Evolutionary conservation across 805 yeast species (phyloP).

Genomic region (Babjeviella inositovora): DNA sequence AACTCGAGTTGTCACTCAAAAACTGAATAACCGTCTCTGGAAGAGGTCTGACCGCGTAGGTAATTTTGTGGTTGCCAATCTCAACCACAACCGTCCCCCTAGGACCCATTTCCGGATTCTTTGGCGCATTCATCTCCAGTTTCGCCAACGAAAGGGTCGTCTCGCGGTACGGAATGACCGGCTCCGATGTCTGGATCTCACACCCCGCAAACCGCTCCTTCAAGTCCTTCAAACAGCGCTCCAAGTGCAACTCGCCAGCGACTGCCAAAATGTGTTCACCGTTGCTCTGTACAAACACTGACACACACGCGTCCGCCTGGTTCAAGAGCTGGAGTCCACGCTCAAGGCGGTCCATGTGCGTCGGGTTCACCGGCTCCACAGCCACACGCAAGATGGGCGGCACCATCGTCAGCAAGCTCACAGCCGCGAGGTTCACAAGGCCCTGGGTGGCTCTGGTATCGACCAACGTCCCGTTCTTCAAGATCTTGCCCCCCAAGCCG

Average conservation of each 20-base stretch:
- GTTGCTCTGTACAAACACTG: conserved; percentile 67
- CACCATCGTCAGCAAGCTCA: conserved; percentile 43
- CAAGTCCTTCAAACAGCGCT: conserved; percentile 84
- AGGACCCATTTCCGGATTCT: conserved; percentile 21
- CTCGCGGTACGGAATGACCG: conserved; percentile 90
- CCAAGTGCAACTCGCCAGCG: conserved; percentile 94
- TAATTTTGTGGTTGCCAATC: conserved; percentile 30
- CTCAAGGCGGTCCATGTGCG: conserved; percentile 59
- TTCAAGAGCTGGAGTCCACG: conserved; percentile 66
- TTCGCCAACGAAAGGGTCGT: conserved; percentile 39
- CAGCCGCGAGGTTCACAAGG: conserved; percentile 69
- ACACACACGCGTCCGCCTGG: conserved; percentile 90
- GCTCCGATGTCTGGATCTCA: conserved; percentile 75
- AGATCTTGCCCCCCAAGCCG: conserved; percentile 67
- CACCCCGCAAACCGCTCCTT: conserved; percentile 85
- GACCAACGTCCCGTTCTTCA: conserved; percentile 78
- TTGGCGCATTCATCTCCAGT: conserved; percentile 38
- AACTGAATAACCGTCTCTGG: conserved; percentile 31
- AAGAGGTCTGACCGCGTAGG: conserved; percentile 32
- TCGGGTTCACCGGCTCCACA: conserved; percentile 83
- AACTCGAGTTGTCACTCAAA: conserved; percentile 26
- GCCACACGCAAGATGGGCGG: conserved; percentile 93
- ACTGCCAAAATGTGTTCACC: conserved; percentile 92
- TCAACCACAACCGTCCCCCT: conserved; percentile 33
- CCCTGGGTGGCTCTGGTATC: conserved; percentile 38